Conservation (phyloP, 1,284 basidiomycete genomes). For the Naganishia cerealis region DNA sequence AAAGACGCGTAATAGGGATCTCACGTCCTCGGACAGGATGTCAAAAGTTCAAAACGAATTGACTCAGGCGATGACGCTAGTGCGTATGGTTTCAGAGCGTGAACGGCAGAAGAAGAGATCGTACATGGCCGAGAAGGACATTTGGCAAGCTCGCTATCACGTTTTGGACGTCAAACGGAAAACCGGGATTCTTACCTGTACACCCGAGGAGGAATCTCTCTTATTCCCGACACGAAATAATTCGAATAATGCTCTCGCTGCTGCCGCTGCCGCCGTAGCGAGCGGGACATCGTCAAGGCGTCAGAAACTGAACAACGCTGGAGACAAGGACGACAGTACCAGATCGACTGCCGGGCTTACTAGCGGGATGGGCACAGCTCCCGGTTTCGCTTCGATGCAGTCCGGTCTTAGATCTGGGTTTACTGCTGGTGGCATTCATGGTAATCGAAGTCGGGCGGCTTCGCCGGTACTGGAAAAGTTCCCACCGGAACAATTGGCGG, state of each 20-base stretch:
- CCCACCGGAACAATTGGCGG: slow-evolving; percentile 61
- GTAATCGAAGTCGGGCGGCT: slow-evolving; percentile 37
- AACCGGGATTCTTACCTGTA: slow-evolving; percentile 43
- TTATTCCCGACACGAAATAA: slow-evolving; percentile 36
- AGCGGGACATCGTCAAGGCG: slow-evolving; percentile 32
- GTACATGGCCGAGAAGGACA: slow-evolving; percentile 62
- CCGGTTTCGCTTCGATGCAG: slow-evolving; percentile 6
- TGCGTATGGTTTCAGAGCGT: slow-evolving; percentile 67
- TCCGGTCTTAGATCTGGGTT: slow-evolving; percentile 12
- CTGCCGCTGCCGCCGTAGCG: slow-evolving; percentile 29
- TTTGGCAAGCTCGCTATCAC: slow-evolving; percentile 77
- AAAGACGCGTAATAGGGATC: slow-evolving; percentile 89
- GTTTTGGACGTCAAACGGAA: slow-evolving; percentile 78
- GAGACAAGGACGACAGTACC: slow-evolving; percentile 41
- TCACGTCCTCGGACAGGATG: slow-evolving; percentile 82
- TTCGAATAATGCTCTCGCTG: slow-evolving; percentile 44
- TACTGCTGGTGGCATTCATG: background rate
- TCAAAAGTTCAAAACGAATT: slow-evolving; percentile 77
- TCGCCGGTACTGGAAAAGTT: slow-evolving; percentile 48
- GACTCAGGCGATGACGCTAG: slow-evolving; percentile 68
- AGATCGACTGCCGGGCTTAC: slow-evolving; percentile 37
- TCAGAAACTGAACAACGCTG: slow-evolving; percentile 41
- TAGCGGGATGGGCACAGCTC: slow-evolving; percentile 11
- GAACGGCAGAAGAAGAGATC: slow-evolving; percentile 73
- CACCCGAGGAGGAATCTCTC: slow-evolving; percentile 36